A percentile compares a stretch with the other conserved stretches of the same genome.
Conservation (phyloP, 345 rosid species). For the Populus deltoides region DNA sequence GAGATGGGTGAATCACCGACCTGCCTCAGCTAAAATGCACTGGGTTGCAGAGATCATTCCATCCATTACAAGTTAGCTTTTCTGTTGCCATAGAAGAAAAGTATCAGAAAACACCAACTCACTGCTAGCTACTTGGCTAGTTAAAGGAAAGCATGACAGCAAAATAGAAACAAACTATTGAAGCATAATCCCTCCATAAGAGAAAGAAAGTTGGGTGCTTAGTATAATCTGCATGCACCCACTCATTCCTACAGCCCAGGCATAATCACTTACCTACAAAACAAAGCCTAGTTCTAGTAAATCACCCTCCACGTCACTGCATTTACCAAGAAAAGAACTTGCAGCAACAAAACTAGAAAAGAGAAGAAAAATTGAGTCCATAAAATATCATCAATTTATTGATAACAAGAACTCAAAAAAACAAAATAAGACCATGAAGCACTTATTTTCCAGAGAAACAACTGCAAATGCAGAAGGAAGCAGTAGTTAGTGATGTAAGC, state of each 20-base stretch:
- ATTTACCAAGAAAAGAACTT: not conserved
- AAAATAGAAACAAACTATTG: not conserved
- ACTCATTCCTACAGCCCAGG: not conserved
- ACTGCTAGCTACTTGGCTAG: not conserved
- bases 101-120: slow-evolving; percentile 4
- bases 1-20: not conserved
- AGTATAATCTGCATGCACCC: not conserved
- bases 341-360: not conserved
- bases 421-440: not conserved
- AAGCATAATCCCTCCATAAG: not conserved
- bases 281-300: slow-evolving; percentile 9
- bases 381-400: not conserved
- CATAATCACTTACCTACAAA: not conserved
- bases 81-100: not conserved
- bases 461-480: not conserved
- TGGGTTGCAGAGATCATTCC: not conserved
- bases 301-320: not conserved
- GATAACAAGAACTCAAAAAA: not conserved
- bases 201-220: not conserved
- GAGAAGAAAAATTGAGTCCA: not conserved
- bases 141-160: not conserved
- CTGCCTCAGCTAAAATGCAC: not conserved
- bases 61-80: slow-evolving; percentile 7
- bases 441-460: slow-evolving; percentile 5
- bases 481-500: not conserved